Evolutionary conservation across 495 filamentous ascomycete genomes (phyloP).

Genomic region (Letharia lupina): DNA sequence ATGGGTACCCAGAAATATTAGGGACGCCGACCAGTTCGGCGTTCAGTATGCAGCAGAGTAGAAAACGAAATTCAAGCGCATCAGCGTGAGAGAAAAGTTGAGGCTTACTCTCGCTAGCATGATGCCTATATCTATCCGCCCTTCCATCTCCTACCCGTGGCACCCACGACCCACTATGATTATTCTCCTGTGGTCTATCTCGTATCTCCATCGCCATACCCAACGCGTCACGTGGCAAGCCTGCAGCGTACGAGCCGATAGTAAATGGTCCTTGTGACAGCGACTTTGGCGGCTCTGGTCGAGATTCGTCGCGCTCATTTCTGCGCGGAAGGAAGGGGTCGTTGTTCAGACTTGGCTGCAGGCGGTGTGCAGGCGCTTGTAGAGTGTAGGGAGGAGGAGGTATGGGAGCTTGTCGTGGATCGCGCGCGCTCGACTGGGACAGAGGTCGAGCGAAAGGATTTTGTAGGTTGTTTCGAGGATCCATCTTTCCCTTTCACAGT

Average conservation of each 20-base stretch:
- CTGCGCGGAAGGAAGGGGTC: slow-evolving; percentile 18
- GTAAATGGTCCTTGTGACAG: neutral
- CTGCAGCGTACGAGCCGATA: neutral
- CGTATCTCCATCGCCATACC: slow-evolving; percentile 2
- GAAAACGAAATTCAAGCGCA: neutral
- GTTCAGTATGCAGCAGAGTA: neutral
- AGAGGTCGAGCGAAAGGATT: slow-evolving; percentile 17
- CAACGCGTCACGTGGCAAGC: slow-evolving; percentile 1
- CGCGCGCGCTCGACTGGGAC: slow-evolving; percentile 15
- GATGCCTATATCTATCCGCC: slow-evolving; percentile 12
- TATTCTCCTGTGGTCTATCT: slow-evolving; percentile 10
- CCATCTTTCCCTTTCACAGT: slow-evolving; percentile 12
- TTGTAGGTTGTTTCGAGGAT: slow-evolving; percentile 15
- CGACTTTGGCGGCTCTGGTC: slow-evolving; percentile 7
- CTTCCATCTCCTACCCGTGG: slow-evolving; percentile 7
- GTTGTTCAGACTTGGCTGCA: slow-evolving; percentile 7
- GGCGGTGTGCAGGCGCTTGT: slow-evolving; percentile 8
- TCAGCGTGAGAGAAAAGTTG: neutral
- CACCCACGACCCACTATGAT: slow-evolving; percentile 4
- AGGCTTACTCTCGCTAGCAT: slow-evolving; percentile 11
- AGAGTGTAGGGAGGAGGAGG: slow-evolving; percentile 22
- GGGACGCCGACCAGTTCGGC: neutral
- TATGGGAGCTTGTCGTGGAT: slow-evolving; percentile 21
- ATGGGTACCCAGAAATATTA: neutral
- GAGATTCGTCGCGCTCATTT: slow-evolving; percentile 11